Base-by-base conservation (phyloP, 768 basidiomycete species). In the Suillus hirtellus region DNA sequence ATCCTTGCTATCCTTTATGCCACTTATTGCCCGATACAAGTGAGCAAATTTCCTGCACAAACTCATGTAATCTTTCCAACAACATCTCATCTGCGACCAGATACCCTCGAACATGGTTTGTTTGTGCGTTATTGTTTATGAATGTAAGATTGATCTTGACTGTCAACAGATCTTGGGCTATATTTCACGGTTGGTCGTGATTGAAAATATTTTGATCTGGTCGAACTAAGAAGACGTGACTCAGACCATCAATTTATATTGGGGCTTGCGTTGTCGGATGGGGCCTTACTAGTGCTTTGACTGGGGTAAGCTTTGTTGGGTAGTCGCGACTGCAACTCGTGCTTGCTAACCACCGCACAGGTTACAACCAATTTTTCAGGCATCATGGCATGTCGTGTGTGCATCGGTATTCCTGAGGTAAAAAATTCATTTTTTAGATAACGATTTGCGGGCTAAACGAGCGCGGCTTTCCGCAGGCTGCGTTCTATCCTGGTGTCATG, bases 81-180 rank as follows among this genome's bases (percentile, higher is more conserved):
- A 15, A 53, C 2, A 58, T 19, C 9, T 6, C 11, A 40, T 40
- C 10, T 27, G 17, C 24, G 6, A 58, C 38, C 2, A 89, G 66
- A 81, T 89, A 60, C 88, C 88, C 1, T 87, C 84, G 1, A 89
- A 87, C 68, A 87, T 89, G 84, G 86, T 83, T 64, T n/a, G 76
- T 69, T 47, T 12, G 59, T 19, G 1, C 52, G 31, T 9, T 24
- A 7, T 19, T 10, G 4, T 42, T 34, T 1, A 11, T 31, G 24
- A 17, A 19, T 42, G 14, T n/a, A 19, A 31, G 49, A 38, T 24
- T 61, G 27, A 61, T n/a, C 11, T n/a, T 27, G 38, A 40, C 11
- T 40, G n/a, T 52, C n/a, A 15, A 1, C 60, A 87, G 86, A 78
- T 87, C 60, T 67, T 88, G 17, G 86, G 86, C 63, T 79, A 80